Evolutionary conservation across 1,139 yeast genomes (phyloP), one percentile per base, ranked within the genome.

Genomic region (Taphrina sp.): DNA sequence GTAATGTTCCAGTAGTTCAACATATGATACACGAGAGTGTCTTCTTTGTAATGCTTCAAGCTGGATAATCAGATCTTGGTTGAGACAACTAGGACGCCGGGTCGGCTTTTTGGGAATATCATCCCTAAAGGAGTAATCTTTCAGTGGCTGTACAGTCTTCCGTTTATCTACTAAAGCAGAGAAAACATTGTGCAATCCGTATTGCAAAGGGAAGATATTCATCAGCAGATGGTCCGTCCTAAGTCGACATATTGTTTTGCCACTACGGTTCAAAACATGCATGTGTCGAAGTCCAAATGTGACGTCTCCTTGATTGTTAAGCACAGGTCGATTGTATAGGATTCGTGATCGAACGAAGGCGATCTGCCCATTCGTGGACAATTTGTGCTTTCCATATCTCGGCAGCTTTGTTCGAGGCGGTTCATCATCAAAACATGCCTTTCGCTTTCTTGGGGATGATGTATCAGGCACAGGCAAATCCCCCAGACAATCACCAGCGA

Each of bases 11-110:
- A 65, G 52, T 28, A 65, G 52, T 3, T 52, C 43, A 8, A 51
- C 43, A 52, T 62, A 65, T 2, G 63, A 62, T 33, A 64, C 58
- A 24, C 59, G 54, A 24, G 39, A 29, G 23, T 62, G 58, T 5
- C 59, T 56, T 3, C 31, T 28, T 24, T 54, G 59, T 12, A 61
- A 51, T 17, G 34, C 14, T 24, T n/a, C 28, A 29, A 51, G 17
- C 49, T 36, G 17, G 49, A 29, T 20, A 24, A 41, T 37, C 53
- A 61, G 5, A 29, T 8, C 8, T 56, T 57, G 29, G 36, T 52
- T 23, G 58, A 35, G 17, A 52, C 29, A 28, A 28, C 42, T 3
- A 59, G 63, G 29, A 52, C 26, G 16, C 8, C 24, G 29, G 23
- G 26, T n/a, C 22, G 28, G 28, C 8, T 3, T 17, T 5, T 7